phyloP scores from a whole-genome alignment of 2,329 filamentous ascomycete species.

The Dactylonectria macrodidyma region DNA sequence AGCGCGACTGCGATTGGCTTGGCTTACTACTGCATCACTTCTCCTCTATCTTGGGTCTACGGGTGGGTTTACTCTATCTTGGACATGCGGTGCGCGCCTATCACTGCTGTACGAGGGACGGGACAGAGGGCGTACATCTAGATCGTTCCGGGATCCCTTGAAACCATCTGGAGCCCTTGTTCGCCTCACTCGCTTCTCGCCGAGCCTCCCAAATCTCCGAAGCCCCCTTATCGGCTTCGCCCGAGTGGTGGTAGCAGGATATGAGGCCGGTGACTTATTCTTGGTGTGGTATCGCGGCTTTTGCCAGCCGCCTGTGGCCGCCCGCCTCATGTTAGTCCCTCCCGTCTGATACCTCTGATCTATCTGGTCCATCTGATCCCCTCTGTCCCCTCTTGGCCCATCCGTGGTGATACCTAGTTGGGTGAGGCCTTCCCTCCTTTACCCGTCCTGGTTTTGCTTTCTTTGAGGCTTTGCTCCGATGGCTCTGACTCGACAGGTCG shows the following conservation, averaged over 20 bases:
- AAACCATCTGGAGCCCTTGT: background rate
- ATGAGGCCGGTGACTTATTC: background rate
- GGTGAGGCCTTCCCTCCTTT: constrained; percentile 25
- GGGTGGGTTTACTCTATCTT: background rate
- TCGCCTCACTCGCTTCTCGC: constrained; percentile 13
- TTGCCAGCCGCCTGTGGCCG: constrained; percentile 18
- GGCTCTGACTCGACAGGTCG: constrained; percentile 24
- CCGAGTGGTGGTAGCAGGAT: background rate
- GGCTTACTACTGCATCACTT: constrained; percentile 8
- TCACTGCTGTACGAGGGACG: constrained; percentile 2
- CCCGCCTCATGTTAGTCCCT: background rate
- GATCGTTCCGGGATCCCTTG: background rate
- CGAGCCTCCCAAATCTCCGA: constrained; percentile 15
- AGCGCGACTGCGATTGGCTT: constrained; percentile 38
- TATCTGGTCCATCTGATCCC: background rate
- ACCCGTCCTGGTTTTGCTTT: constrained; percentile 25
- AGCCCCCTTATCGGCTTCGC: constrained; percentile 17
- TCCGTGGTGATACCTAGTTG: constrained; percentile 18
- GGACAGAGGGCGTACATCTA: background rate
- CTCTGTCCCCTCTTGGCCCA: constrained; percentile 12
- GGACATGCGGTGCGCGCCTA: constrained; percentile 9
- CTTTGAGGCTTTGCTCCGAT: constrained; percentile 24
- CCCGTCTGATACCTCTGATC: background rate
- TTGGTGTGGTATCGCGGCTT: constrained; percentile 13
- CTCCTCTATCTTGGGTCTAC: constrained; percentile 8